phyloP scores from a whole-genome alignment of 768 basidiomycete species.

The Tremella yokohamensis region DNA sequence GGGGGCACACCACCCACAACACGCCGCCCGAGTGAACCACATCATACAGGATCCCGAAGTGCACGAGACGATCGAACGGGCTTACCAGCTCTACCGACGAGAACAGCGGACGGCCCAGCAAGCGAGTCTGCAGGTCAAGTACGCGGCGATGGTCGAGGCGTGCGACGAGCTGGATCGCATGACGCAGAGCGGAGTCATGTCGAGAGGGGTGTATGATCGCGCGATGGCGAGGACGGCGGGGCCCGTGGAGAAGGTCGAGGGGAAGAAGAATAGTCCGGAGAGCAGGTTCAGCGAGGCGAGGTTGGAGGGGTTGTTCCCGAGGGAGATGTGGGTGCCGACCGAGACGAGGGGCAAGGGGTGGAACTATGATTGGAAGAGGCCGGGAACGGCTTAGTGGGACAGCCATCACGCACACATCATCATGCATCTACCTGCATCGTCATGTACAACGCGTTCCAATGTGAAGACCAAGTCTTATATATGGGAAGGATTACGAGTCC shows the following conservation, averaged over 20 bases:
- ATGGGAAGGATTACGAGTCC: too few relatives aligned
- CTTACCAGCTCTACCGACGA: slow-evolving; percentile 77
- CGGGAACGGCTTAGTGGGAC: slow-evolving; percentile 9
- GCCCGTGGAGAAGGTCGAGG: slow-evolving; percentile 38
- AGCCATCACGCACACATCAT: too few relatives aligned
- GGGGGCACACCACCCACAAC: slow-evolving; percentile 79
- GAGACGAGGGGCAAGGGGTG: slow-evolving; percentile 79
- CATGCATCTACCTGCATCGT: too few relatives aligned
- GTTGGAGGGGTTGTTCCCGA: slow-evolving; percentile 65
- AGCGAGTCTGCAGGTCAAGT: slow-evolving; percentile 70
- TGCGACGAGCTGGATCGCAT: slow-evolving; percentile 73
- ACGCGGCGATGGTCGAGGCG: slow-evolving; percentile 72
- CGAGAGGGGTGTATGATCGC: slow-evolving; percentile 24
- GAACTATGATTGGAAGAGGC: slow-evolving; percentile 74
- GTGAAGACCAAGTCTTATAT: too few relatives aligned
- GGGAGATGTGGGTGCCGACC: slow-evolving; percentile 77
- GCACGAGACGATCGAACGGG: slow-evolving; percentile 86
- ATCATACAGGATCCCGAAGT: slow-evolving; percentile 87
- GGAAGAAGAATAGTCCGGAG: slow-evolving; percentile 63
- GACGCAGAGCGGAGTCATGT: slow-evolving; percentile 54
- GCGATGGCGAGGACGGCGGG: slow-evolving; percentile 22
- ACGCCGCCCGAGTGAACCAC: slow-evolving; percentile 67
- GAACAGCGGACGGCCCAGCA: slow-evolving; percentile 68
- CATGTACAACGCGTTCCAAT: too few relatives aligned
- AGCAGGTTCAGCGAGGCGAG: slow-evolving; percentile 67